Percentiles rank a stretch among this genome's conserved stretches.
Evolutionary conservation across 441 rosid species (phyloP).

Genomic region (Bruguiera hainesii): DNA sequence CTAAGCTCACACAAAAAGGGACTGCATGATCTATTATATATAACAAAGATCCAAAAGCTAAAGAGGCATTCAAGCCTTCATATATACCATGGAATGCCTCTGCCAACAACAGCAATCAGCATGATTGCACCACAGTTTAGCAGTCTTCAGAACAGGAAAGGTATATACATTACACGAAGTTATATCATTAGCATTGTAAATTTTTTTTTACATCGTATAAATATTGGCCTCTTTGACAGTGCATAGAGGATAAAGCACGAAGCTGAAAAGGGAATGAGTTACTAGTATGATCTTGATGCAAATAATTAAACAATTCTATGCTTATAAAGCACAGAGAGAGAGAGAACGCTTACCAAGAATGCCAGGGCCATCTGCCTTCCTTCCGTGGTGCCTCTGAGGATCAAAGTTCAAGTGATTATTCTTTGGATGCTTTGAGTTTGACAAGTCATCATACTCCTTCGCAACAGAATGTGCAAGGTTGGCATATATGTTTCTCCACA

Average conservation of each 20-base stretch:
- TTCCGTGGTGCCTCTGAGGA: conserved; percentile 20
- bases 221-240: too few relatives aligned
- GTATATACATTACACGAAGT: background rate
- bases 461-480: conserved; percentile 48
- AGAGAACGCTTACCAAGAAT: conserved; percentile 43
- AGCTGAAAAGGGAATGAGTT: background rate
- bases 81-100: background rate
- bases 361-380: conserved; percentile 34
- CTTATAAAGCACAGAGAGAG: background rate
- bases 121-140: background rate
- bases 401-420: conserved; percentile 29
- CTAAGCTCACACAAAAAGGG: too few relatives aligned
- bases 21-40: too few relatives aligned
- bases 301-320: background rate
- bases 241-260: background rate
- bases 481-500: conserved; percentile 56
- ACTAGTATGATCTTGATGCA: background rate
- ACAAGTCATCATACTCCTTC: conserved; percentile 51
- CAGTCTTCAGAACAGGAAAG: background rate
- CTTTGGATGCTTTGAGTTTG: conserved; percentile 39
- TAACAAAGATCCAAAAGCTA: background rate
- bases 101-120: background rate
- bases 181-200: background rate
- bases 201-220: too few relatives aligned
- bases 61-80: background rate